phyloP scores from a whole-genome alignment of 176 grass and related monocot species.

The Cenchrus fungigraminus region DNA sequence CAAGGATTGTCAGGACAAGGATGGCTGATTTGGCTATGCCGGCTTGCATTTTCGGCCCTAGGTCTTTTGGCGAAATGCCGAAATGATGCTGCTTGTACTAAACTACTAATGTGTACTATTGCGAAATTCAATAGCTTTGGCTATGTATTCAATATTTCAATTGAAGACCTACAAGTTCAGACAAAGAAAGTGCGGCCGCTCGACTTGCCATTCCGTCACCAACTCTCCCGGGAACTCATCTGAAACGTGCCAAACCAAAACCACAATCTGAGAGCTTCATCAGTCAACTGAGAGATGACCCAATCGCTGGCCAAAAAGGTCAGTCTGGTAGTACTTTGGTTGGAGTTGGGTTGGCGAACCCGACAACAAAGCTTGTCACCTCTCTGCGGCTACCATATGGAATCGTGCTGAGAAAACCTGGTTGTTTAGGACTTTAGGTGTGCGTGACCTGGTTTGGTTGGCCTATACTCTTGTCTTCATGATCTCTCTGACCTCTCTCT shows the following conservation, averaged over 20 bases:
- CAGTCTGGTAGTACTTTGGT: constrained; percentile 43
- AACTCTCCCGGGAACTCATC: constrained; percentile 36
- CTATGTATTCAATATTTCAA: not conserved
- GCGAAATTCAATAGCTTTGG: not conserved
- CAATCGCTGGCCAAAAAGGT: constrained; percentile 16
- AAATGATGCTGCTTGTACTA: no score
- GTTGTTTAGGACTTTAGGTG: constrained; percentile 46
- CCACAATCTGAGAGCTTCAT: not conserved
- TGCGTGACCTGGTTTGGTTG: constrained; percentile 41
- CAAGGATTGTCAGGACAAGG: not conserved
- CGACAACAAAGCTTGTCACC: constrained; percentile 35
- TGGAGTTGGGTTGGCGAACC: constrained; percentile 50
- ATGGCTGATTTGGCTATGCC: not conserved
- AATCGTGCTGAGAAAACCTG: constrained; percentile 9
- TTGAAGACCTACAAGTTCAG: not conserved
- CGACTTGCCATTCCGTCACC: constrained; percentile 26
- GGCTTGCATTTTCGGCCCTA: not conserved
- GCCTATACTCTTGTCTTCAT: constrained; percentile 16
- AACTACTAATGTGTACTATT: no score
- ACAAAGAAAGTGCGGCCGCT: constrained; percentile 3
- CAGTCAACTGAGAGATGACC: constrained; percentile 41
- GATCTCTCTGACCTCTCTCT: not conserved
- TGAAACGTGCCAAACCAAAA: constrained; percentile 29
- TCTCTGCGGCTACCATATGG: constrained; percentile 17
- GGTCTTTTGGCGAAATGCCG: no score